These are phyloP conservation scores for Hsuehochloa calcarea DNA, from an alignment of 176 grass and related monocot genomes.

Conservation along the genomic window DNA sequence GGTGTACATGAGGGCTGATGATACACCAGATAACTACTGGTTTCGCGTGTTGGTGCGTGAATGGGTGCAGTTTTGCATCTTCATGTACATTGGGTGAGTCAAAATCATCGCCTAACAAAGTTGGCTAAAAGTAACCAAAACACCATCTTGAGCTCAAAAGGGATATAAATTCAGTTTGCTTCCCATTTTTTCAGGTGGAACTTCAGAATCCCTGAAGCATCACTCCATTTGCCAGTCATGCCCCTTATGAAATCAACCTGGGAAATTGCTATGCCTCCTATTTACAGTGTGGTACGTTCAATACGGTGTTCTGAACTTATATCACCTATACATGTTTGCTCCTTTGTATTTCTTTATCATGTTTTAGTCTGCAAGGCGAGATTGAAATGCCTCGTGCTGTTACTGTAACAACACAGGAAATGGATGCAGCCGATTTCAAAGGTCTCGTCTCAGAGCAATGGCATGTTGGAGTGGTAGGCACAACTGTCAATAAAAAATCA, in stretches of 20 bases:
- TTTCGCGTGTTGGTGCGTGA: slow-evolving; percentile 87
- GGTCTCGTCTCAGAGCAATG: slow-evolving; percentile 80
- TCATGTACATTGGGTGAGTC: slow-evolving; percentile 93
- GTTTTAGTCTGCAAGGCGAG: background rate
- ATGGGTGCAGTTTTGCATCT: slow-evolving; percentile 95
- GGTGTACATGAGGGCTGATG: slow-evolving; percentile 94
- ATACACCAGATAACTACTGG: slow-evolving; percentile 86
- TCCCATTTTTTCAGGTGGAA: slow-evolving; percentile 69
- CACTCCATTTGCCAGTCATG: slow-evolving; percentile 69
- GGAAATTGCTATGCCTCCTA: slow-evolving; percentile 72
- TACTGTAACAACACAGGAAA: slow-evolving; percentile 56
- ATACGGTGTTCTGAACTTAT: background rate
- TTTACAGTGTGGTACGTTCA: slow-evolving; percentile 88
- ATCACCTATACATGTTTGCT: background rate
- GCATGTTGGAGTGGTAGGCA: slow-evolving; percentile 92
- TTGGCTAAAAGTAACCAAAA: background rate
- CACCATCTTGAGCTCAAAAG: background rate
- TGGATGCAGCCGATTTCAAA: slow-evolving; percentile 74
- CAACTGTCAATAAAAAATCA: background rate
- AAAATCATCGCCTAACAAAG: background rate
- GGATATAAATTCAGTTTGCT: background rate
- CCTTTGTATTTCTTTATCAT: background rate
- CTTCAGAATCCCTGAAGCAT: slow-evolving; percentile 83
- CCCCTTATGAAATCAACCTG: slow-evolving; percentile 64
- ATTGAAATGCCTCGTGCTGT: background rate